Evolutionary conservation across 2,329 filamentous ascomycete genomes (phyloP), one percentile per base, ranked within the genome.

Genomic region (Monilinia fructigena): DNA sequence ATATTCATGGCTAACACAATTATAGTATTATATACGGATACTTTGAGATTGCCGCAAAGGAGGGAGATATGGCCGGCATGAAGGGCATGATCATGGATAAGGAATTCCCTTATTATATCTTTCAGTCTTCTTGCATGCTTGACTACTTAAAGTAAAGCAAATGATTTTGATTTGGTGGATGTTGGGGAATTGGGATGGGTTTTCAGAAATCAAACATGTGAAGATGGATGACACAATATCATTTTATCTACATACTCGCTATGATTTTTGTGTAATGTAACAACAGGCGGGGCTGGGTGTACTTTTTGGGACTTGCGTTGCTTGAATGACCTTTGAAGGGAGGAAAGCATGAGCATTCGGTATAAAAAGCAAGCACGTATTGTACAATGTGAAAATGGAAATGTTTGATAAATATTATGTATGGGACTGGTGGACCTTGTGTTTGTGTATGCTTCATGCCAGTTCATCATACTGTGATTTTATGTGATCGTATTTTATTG

Each of bases 31-130:
- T 99, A 80, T 99, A 99, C 80, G 92, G 93, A 72, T 99, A 99
- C 83, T 99, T 99, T 76, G 95, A 99, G 80, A 99, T 99, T 76
- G 95, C 95, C 31, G 96, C 96, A 76, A 97, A 97, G 82, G 95
- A 99, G 81, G 95, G 95, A 75, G 95, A 99, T 78, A 89, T 98
- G 80, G 86, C 89, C 69, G 92, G 92, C 72, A 87, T 89, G 85
- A 88, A 89, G 80, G 87, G 87, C 66, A 88, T 89, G 85, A 84
- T 89, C 70, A 88, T 89, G 86, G 86, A 74, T 89, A 84, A 83
- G 66, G 59, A 61, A 47, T 58, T 63, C 42, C 62, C 45, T 42
- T 52, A 66, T 42, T 28, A 47, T 18, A 62, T 63, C 58, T 70
- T 74, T 70, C 66, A 65, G 70, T 70, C 60, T 48, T 70, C 71